Conservation (phyloP, 805 yeast species). For the Maudiozyma pseudohumilis region DNA sequence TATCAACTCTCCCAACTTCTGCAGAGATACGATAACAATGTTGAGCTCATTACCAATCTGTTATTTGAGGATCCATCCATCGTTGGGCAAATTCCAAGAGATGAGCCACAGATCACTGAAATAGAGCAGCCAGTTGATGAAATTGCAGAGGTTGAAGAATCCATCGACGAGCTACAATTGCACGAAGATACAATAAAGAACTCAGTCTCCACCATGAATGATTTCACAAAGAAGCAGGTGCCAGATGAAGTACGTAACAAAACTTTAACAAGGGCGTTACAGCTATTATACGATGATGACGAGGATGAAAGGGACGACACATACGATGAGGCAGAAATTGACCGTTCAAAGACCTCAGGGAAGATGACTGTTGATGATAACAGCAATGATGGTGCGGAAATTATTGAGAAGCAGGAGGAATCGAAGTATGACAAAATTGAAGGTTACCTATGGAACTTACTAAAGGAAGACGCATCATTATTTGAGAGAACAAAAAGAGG, state of each 20-base stretch:
- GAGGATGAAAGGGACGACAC: slow-evolving; percentile 86
- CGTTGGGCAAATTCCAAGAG: slow-evolving; percentile 24
- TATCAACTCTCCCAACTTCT: slow-evolving; percentile 42
- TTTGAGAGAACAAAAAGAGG: slow-evolving; percentile 45
- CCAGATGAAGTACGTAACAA: slow-evolving; percentile 45
- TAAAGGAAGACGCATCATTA: slow-evolving; percentile 40
- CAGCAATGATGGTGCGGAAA: slow-evolving; percentile 5
- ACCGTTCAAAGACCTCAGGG: slow-evolving; percentile 13
- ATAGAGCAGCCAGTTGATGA: slow-evolving; percentile 1
- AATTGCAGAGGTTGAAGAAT: slow-evolving; percentile 1
- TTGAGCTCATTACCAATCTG: slow-evolving; percentile 47
- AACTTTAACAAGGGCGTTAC: slow-evolving; percentile 50
- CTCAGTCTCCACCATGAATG: slow-evolving; percentile 2
- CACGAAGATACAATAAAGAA: slow-evolving; percentile 1
- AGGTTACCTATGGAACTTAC: slow-evolving; percentile 44
- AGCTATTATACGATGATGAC: slow-evolving; percentile 58
- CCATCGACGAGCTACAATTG: slow-evolving; percentile 5
- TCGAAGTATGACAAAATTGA: slow-evolving; percentile 39
- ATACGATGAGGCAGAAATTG: slow-evolving; percentile 40
- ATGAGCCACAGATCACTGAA: neutral
- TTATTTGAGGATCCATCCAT: slow-evolving; percentile 54
- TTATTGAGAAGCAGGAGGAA: slow-evolving; percentile 10
- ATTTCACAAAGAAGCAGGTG: slow-evolving; percentile 18
- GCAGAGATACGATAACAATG: slow-evolving; percentile 37
- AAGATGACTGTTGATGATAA: slow-evolving; percentile 9